These are phyloP conservation scores for Neurospora sp. DNA, from an alignment of 495 filamentous ascomycete species.

Conservation along the genomic window DNA sequence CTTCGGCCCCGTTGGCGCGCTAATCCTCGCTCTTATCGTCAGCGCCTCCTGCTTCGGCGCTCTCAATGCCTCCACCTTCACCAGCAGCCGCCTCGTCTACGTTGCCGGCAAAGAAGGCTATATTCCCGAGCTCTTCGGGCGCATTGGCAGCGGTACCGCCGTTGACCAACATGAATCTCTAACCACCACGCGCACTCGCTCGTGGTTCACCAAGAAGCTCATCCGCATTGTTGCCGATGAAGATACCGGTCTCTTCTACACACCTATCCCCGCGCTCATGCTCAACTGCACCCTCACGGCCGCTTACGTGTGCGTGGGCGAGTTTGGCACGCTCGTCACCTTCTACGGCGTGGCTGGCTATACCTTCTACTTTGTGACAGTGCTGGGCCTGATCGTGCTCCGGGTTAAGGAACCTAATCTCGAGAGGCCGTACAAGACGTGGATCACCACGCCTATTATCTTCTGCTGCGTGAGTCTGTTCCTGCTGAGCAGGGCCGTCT, in stretches of 20 bases:
- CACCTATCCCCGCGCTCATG: constrained; percentile 79
- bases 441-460: constrained; percentile 93
- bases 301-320: constrained; percentile 72
- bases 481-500: constrained; percentile 74
- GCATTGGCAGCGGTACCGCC: constrained; percentile 58
- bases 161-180: constrained; percentile 21
- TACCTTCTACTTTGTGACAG: constrained; percentile 92
- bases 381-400: constrained; percentile 84
- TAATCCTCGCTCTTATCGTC: constrained; percentile 83
- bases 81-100: constrained; percentile 83
- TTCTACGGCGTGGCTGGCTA: constrained; percentile 98
- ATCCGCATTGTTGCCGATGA: constrained; percentile 50
- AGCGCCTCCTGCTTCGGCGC: constrained; percentile 83
- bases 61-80: constrained; percentile 92
- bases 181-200: constrained; percentile 43
- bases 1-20: constrained; percentile 71
- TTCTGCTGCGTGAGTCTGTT: constrained; percentile 98
- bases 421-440: constrained; percentile 84
- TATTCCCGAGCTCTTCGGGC: constrained; percentile 73
- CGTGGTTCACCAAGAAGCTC: constrained; percentile 47
- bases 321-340: constrained; percentile 83
- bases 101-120: constrained; percentile 93
- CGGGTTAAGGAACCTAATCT: constrained; percentile 79
- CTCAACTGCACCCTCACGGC: constrained; percentile 66
- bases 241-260: constrained; percentile 61